Percentiles rank a stretch among this genome's conserved stretches.
Conservation (phyloP, 345 rosid genomes). For the Rhodamnia argentea region DNA sequence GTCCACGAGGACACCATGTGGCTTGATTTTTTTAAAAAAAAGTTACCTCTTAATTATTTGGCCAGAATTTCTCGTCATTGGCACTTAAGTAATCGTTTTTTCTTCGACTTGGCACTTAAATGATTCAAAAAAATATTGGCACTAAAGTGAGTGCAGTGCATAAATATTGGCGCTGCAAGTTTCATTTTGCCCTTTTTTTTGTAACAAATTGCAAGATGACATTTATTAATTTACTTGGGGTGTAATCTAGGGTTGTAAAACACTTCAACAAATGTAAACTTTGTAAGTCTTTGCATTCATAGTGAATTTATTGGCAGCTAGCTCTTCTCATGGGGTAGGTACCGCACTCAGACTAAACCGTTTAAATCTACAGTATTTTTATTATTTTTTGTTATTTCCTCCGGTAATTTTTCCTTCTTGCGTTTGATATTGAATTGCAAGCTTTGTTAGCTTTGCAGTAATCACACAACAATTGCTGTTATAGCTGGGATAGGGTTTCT, state of each 20-base stretch:
- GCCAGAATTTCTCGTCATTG: no score
- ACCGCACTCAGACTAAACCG: fast-evolving
- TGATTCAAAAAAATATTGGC: no score
- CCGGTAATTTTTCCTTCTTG: neutral
- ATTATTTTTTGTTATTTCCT: neutral
- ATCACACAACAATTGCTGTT: neutral
- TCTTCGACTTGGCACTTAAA: no score
- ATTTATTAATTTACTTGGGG: neutral
- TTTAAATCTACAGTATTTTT: neutral
- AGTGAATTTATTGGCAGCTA: neutral
- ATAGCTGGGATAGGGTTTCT: neutral
- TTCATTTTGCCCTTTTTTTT: neutral
- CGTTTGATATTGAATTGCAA: neutral
- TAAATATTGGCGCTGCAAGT: no score
- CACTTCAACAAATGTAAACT: neutral
- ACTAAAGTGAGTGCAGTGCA: no score
- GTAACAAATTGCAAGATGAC: neutral
- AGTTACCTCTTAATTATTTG: no score
- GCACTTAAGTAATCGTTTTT: no score
- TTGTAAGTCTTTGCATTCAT: neutral
- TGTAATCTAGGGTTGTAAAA: neutral
- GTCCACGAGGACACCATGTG: no score
- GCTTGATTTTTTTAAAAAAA: no score
- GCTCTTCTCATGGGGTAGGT: neutral
- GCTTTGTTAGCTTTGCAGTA: neutral